Evolutionary conservation across 148 eudicot species (phyloP), one percentile per base, ranked within the genome.

Genomic region (Simmondsia chinensis): DNA sequence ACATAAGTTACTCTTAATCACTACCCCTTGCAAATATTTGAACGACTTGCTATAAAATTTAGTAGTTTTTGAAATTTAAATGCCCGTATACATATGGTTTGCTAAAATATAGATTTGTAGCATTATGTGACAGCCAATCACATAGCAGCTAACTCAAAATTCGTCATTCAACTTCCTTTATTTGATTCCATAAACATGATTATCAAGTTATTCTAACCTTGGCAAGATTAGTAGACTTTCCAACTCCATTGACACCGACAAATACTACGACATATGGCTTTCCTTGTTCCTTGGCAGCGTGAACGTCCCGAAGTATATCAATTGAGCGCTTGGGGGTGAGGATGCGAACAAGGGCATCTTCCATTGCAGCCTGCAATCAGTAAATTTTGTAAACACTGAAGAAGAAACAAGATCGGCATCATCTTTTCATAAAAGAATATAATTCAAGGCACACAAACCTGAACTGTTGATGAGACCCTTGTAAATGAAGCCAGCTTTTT

Each of bases 201-300:
- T 46, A 9, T 16, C 24, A 46, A 16, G 14, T 13, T 20, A 16
- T 46, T 26, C 56, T 57, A 37, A 85, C 95, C 85, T 91, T 91
- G 13, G 99, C 99, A 54, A 91, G 85, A 64, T 91, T 91, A 36
- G 99, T 86, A 33, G 99, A 91, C 67, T 91, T 91, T 49, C 99
- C 99, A 66, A 91, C 95, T 54, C 95, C 99, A 73, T 91, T 91
- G 45, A 91, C 99, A 60, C 99, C 99, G 3, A 91, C 94, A 71
- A 91, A 91, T 55, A 91, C 99, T 38, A 91, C 94, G 29, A 91
- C 99, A 72, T 85, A 91, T 43, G 99, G 95, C 60, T 77, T 85
- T 33, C 81, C 71, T 51, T 79, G 99, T 59, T 85, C 95, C 75
- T 86, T 86, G 33, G 94, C 86, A 72, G 94, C 80, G 72, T 86